Percentiles rank a stretch among this genome's conserved stretches.
phyloP scores from a whole-genome alignment of 2,329 filamentous ascomycete species.

The Chaetomium globosum region DNA sequence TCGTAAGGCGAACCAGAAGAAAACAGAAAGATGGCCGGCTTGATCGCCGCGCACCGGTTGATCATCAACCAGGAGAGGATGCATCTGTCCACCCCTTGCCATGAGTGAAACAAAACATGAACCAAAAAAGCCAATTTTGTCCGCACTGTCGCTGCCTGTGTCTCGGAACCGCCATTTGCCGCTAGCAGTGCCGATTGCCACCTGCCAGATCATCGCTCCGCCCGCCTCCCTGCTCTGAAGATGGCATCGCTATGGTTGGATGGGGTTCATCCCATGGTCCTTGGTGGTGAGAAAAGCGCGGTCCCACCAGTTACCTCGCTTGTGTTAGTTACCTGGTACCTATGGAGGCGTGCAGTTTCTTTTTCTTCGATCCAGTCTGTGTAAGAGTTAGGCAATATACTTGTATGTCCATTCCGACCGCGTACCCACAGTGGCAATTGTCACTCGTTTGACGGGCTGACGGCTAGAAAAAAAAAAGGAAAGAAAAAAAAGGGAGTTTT shows the following conservation, averaged over 20 bases:
- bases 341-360: too few species aligned
- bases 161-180: constrained; percentile 16
- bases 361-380: too few species aligned
- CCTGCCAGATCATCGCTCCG: constrained; percentile 18
- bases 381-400: too few species aligned
- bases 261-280: background rate
- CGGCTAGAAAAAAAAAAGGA: too few species aligned
- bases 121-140: constrained; percentile 4
- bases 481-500: too few species aligned
- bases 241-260: background rate
- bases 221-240: background rate
- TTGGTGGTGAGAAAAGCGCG: background rate
- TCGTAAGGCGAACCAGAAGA: background rate
- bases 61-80: background rate
- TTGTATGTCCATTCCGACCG: too few species aligned
- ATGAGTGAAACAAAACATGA: background rate
- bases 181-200: constrained; percentile 10
- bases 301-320: background rate
- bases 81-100: background rate
- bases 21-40: background rate
- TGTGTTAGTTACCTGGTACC: background rate
- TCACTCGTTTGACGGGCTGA: too few species aligned
- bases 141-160: background rate
- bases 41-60: background rate
- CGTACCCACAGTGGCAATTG: too few species aligned